These are phyloP conservation scores for Pythium aristosporum DNA, from an alignment of 352 stramenopile genomes.

Conservation along the genomic window DNA sequence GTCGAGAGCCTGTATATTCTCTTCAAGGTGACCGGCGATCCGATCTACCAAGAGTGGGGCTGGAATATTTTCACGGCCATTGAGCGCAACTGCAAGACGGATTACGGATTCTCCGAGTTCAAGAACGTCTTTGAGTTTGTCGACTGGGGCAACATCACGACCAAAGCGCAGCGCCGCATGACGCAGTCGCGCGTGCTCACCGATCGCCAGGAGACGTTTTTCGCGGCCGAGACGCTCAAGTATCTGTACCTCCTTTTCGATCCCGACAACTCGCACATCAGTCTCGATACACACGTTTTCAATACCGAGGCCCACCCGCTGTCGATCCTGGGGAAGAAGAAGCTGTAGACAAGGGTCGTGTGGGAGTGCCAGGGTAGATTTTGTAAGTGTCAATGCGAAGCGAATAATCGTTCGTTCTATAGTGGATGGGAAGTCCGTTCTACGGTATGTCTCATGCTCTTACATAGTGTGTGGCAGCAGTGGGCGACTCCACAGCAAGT, in stretches of 20 bases:
- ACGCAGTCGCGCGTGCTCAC: conserved; percentile 34
- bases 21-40: conserved; percentile 93
- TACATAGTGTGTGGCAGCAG: no score
- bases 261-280: conserved; percentile 62
- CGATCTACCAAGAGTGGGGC: conserved; percentile 94
- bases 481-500: no score
- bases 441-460: no score
- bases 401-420: neutral
- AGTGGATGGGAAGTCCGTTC: neutral
- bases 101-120: conserved; percentile 86
- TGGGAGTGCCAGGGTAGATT: neutral
- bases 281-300: conserved; percentile 94
- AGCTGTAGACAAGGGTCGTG: conserved; percentile 91
- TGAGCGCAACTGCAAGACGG: conserved; percentile 88
- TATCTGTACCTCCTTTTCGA: conserved; percentile 96
- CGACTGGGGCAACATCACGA: conserved; percentile 7
- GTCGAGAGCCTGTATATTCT: conserved; percentile 96
- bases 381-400: neutral
- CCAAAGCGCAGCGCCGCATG: conserved; percentile 10
- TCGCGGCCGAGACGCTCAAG: conserved; percentile 98
- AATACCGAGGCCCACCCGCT: conserved; percentile 96
- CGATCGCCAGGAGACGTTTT: conserved; percentile 99
- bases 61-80: conserved; percentile 95
- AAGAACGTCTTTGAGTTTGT: conserved; percentile 35
- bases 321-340: conserved; percentile 60